These are phyloP conservation scores for Fusarium subtropicale DNA, from an alignment of 2,329 filamentous ascomycete species.

Conservation along the genomic window DNA sequence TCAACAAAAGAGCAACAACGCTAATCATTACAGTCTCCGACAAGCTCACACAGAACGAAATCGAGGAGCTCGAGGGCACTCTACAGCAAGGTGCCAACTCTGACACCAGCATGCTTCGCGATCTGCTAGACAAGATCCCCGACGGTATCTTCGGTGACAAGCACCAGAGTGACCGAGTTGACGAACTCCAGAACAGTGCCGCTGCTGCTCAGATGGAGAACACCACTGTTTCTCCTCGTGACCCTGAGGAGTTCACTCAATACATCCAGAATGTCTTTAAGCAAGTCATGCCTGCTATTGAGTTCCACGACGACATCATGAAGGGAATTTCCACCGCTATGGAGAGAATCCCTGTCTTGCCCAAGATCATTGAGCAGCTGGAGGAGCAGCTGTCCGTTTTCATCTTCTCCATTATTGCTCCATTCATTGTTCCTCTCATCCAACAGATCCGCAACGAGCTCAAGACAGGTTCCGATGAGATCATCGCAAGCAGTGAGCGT, in stretches of 20 bases:
- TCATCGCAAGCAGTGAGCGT: slow-evolving; percentile 84
- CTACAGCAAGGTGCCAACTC: slow-evolving; percentile 72
- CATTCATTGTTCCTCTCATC: slow-evolving; percentile 87
- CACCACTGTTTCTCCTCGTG: slow-evolving; percentile 77
- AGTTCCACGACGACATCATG: slow-evolving; percentile 92
- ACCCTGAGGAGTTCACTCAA: slow-evolving; percentile 86
- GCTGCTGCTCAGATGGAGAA: slow-evolving; percentile 80
- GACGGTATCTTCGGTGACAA: slow-evolving; percentile 81
- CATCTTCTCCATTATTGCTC: slow-evolving; percentile 91
- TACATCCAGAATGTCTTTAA: slow-evolving; percentile 78
- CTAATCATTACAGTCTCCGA: slow-evolving; percentile 72
- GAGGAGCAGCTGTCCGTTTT: slow-evolving; percentile 90
- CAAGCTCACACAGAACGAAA: slow-evolving; percentile 90
- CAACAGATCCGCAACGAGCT: slow-evolving; percentile 88
- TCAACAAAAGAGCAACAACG: neutral
- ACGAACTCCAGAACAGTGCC: slow-evolving; percentile 83
- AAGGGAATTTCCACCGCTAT: slow-evolving; percentile 81
- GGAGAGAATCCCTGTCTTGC: slow-evolving; percentile 86
- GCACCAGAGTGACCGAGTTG: slow-evolving; percentile 78
- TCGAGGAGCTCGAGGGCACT: slow-evolving; percentile 87
- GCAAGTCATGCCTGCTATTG: slow-evolving; percentile 88
- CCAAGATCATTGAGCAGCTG: slow-evolving; percentile 85
- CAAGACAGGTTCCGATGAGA: slow-evolving; percentile 84
- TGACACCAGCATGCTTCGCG: slow-evolving; percentile 80
- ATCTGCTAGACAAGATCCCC: slow-evolving; percentile 84